Evolutionary conservation across 225 moss, liverwort and hornwort species (phyloP).

Genomic region (Antitrichia curtipendula): DNA sequence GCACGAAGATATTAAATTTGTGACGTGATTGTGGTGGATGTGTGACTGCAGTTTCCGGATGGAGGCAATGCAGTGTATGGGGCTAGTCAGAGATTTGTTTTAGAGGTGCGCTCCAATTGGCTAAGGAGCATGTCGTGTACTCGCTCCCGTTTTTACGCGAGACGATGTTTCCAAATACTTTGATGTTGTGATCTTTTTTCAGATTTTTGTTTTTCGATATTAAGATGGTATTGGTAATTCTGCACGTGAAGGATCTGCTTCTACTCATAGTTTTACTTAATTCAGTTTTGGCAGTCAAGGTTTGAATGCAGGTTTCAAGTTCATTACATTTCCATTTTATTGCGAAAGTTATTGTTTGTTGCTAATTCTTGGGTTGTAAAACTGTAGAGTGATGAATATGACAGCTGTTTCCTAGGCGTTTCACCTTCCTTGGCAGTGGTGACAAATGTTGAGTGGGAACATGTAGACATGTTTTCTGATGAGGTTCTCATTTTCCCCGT

Average conservation of each 20-base stretch:
- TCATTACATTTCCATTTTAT: background rate
- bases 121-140: constrained; percentile 11
- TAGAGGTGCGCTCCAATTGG: constrained; percentile 56
- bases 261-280: background rate
- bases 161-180: background rate
- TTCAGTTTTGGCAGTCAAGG: background rate
- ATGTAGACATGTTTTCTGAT: constrained; percentile 33
- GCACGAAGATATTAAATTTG: background rate
- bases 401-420: constrained; percentile 80
- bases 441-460: constrained; percentile 54
- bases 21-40: background rate
- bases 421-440: constrained; percentile 81
- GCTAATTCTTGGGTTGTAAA: background rate
- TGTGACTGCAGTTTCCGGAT: constrained; percentile 62
- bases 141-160: background rate
- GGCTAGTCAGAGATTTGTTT: constrained; percentile 51
- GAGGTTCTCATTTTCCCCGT: constrained; percentile 5
- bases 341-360: background rate
- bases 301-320: background rate
- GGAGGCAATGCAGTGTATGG: constrained; percentile 70
- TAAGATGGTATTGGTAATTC: background rate
- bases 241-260: background rate
- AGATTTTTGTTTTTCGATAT: background rate
- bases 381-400: constrained; percentile 96
- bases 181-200: background rate